Evolutionary conservation across 2,329 filamentous ascomycete genomes (phyloP).

Genomic region (Paraphaeosphaeria minitans): DNA sequence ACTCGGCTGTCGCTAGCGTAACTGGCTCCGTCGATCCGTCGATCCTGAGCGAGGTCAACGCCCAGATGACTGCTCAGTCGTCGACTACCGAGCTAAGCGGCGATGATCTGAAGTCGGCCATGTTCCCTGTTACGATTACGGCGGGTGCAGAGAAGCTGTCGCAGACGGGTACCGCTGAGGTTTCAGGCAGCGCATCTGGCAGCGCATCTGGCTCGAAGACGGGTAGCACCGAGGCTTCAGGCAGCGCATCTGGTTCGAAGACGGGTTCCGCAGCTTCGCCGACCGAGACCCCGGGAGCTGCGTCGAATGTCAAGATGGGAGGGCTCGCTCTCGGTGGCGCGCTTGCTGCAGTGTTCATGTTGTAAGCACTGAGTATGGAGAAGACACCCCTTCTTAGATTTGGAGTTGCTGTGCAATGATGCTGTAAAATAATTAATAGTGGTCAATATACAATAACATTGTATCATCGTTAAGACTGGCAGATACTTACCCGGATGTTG

Average conservation of each 20-base stretch:
- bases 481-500: background rate
- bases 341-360: constrained; percentile 3
- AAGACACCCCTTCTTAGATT: background rate
- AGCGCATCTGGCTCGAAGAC: background rate
- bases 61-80: background rate
- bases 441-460: background rate
- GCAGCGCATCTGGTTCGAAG: background rate
- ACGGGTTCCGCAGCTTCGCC: background rate
- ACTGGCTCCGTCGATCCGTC: background rate
- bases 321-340: background rate
- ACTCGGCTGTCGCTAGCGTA: background rate
- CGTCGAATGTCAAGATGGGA: background rate
- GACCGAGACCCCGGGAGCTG: background rate
- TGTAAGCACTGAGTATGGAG: background rate
- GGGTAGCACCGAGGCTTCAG: background rate
- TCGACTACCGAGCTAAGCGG: background rate
- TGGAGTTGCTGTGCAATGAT: background rate
- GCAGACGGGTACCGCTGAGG: background rate
- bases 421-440: background rate
- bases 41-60: background rate
- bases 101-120: background rate
- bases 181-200: background rate
- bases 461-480: background rate
- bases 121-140: background rate
- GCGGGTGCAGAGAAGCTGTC: constrained; percentile 5